These are phyloP conservation scores for Phytophthora litchii DNA, from an alignment of 352 stramenopile genomes.

Conservation along the genomic window DNA sequence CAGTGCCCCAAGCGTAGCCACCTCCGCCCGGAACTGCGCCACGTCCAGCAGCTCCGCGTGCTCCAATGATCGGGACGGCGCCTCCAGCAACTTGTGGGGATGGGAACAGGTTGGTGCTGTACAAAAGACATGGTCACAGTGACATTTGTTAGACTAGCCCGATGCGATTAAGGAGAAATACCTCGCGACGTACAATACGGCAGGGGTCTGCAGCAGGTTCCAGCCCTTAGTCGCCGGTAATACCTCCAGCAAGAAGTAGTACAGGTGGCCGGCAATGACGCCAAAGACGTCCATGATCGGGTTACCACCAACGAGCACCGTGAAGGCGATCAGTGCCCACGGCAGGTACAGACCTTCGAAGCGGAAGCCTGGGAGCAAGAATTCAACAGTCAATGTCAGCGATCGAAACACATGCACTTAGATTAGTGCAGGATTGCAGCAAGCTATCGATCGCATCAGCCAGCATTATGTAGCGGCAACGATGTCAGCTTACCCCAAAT, in stretches of 20 bases:
- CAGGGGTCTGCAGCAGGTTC: slow-evolving; percentile 82
- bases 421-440: too few relatives aligned
- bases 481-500: slow-evolving; percentile 72
- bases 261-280: slow-evolving; percentile 85
- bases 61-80: slow-evolving; percentile 68
- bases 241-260: slow-evolving; percentile 92
- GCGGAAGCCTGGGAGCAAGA: slow-evolving; percentile 60
- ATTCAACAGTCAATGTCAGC: slow-evolving; percentile 3
- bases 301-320: slow-evolving; percentile 84
- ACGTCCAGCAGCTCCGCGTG: slow-evolving; percentile 37
- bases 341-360: slow-evolving; percentile 90
- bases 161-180: background rate
- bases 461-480: background rate
- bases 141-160: slow-evolving; percentile 4
- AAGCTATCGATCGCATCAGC: background rate
- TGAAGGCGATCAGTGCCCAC: slow-evolving; percentile 91
- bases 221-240: slow-evolving; percentile 85
- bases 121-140: slow-evolving; percentile 1
- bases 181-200: slow-evolving; percentile 70
- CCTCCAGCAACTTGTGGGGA: slow-evolving; percentile 51
- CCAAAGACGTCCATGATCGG: slow-evolving; percentile 90
- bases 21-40: slow-evolving; percentile 47
- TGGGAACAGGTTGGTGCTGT: slow-evolving; percentile 69
- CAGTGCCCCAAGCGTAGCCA: slow-evolving; percentile 76
- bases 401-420: background rate